phyloP scores from a whole-genome alignment of 441 rosid species.

The Mallotus repandus region DNA sequence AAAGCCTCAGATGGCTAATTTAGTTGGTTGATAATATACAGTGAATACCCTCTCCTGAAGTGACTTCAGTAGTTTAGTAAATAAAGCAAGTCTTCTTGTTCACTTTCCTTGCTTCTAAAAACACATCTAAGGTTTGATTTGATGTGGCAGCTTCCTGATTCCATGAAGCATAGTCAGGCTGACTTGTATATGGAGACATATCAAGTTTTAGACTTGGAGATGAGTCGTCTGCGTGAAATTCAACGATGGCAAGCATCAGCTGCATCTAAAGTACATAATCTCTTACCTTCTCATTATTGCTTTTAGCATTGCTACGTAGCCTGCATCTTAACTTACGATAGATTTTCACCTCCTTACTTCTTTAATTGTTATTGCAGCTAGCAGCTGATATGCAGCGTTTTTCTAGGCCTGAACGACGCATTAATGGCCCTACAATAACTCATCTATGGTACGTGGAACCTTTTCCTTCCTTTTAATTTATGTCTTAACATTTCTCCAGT shows the following conservation, averaged over 20 bases:
- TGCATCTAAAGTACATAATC: constrained; percentile 71
- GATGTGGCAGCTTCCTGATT: constrained; percentile 87
- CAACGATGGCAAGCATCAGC: constrained; percentile 98
- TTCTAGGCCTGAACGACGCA: constrained; percentile 96
- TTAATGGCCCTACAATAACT: constrained; percentile 96
- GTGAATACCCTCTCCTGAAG: background rate
- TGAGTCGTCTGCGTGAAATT: constrained; percentile 97
- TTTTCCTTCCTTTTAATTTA: constrained; percentile 14
- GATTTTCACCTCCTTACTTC: constrained; percentile 13
- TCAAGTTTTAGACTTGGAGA: constrained; percentile 99
- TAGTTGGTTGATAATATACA: background rate
- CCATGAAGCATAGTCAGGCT: constrained; percentile 99
- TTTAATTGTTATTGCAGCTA: constrained; percentile 58
- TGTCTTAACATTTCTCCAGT: background rate
- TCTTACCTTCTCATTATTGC: constrained; percentile 11
- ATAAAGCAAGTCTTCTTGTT: constrained; percentile 7
- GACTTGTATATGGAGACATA: constrained; percentile 96
- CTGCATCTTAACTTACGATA: constrained; percentile 3
- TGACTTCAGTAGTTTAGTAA: constrained; percentile 5
- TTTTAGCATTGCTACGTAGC: constrained; percentile 10
- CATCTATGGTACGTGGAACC: constrained; percentile 70
- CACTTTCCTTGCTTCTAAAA: constrained; percentile 13
- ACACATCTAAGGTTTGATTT: constrained; percentile 16
- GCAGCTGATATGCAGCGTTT: constrained; percentile 99
- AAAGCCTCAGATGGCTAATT: too few relatives aligned